Evolutionary conservation across 2,329 filamentous ascomycete genomes (phyloP), one percentile per base, ranked within the genome.

Genomic region (Alternaria tenuissima): DNA sequence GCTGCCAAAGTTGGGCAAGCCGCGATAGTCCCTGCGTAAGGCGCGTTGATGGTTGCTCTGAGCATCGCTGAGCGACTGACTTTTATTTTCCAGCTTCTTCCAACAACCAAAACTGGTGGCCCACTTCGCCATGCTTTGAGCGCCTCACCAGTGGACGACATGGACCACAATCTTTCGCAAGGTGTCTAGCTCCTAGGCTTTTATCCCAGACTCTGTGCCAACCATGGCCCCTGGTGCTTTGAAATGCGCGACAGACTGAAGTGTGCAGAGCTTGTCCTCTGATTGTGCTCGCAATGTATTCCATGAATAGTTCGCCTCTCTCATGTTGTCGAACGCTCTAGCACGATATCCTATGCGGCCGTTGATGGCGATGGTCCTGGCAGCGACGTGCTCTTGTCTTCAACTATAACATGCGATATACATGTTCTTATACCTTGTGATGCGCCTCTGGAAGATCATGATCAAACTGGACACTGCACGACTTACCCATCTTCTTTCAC

Each of bases 401-500:
- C 11, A 30, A 28, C 42, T 34, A 42, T 52, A 20, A 36, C 16
- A 44, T 39, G 20, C 18, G 14, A 24, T 36, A 7, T 28, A 32
- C 54, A 32, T 60, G 41, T 42, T 46, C 56, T 52, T 62, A 56
- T 66, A 70, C 68, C 68, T 67, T 66, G n/a, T 57, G 67, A 71
- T 68, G 67, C 69, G 67, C 67, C 65, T 67, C 42, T 64, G 53
- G 39, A 22, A 42, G 59, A 39, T 46, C 16, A 52, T 42, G 7
- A 46, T 30, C 54, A 56, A 36, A 30, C 62, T 42, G 30, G 63
- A 61, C 61, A 28, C 43, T 62, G 52, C 55, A 59, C 36, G 41
- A 79, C 92, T 94, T 89, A 96, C 92, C 92, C 92, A 77, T 96
- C 92, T 87, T 96, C 92, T 81, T 96, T 96, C 58, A 94, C 91